These are phyloP conservation scores for Pseudocercospora fuligena DNA, from an alignment of 2,329 filamentous ascomycete species.

Conservation along the genomic window DNA sequence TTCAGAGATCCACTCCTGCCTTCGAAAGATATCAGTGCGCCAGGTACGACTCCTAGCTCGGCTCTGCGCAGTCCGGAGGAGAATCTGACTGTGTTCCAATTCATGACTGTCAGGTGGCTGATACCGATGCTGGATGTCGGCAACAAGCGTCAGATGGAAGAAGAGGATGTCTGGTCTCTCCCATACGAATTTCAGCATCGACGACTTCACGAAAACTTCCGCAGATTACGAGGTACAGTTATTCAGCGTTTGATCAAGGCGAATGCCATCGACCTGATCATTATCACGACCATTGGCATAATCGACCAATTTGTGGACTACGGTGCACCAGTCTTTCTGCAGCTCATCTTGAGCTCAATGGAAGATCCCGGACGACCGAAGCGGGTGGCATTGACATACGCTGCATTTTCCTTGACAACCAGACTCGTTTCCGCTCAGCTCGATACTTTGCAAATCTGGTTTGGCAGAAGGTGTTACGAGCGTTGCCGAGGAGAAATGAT, in stretches of 20 bases:
- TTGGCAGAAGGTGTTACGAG: conserved; percentile 81
- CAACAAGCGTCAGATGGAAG: conserved; percentile 68
- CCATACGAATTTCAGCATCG: conserved; percentile 82
- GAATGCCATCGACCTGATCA: conserved; percentile 77
- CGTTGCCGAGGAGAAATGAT: conserved; percentile 83
- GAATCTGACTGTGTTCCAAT: conserved; percentile 77
- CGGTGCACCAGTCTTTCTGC: conserved; percentile 70
- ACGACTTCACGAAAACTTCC: conserved; percentile 74
- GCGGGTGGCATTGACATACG: conserved; percentile 67
- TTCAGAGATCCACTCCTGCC: conserved; percentile 64
- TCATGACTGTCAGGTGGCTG: conserved; percentile 85
- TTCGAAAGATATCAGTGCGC: conserved; percentile 62
- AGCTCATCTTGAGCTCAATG: conserved; percentile 72
- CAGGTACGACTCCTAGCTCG: conserved; percentile 61
- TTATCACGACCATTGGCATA: conserved; percentile 68
- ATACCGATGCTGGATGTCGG: conserved; percentile 71
- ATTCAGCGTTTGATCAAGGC: conserved; percentile 71
- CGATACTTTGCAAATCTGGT: conserved; percentile 76
- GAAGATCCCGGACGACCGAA: conserved; percentile 56
- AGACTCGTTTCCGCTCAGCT: conserved; percentile 68
- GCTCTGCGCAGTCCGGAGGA: conserved; percentile 78
- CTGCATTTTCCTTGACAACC: conserved; percentile 63
- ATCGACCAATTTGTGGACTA: conserved; percentile 62
- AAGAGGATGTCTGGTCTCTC: conserved; percentile 81
- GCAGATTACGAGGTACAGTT: conserved; percentile 73